phyloP scores from a whole-genome alignment of 495 filamentous ascomycete genomes.

The Bathelium albidoporum region DNA sequence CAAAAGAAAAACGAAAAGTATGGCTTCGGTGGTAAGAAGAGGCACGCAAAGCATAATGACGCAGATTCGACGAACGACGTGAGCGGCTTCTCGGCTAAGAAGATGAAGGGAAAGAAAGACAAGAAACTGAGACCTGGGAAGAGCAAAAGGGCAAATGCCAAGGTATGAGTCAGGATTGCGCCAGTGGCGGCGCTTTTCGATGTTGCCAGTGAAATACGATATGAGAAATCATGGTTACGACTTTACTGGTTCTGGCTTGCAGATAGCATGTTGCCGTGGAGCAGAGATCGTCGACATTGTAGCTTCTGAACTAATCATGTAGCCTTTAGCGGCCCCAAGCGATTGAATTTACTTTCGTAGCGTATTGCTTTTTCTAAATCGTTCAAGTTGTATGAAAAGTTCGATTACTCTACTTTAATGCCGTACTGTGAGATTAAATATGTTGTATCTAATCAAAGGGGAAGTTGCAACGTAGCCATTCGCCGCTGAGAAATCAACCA shows the following conservation, averaged over 20 bases:
- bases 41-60: conserved; percentile 77
- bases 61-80: conserved; percentile 68
- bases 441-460: background rate
- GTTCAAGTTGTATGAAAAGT: no score
- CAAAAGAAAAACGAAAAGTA: conserved; percentile 89
- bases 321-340: no score
- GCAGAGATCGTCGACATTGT: no score
- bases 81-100: conserved; percentile 63
- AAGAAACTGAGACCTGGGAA: conserved; percentile 50
- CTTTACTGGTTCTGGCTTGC: background rate
- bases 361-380: no score
- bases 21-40: conserved; percentile 92
- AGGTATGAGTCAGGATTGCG: background rate
- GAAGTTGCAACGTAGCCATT: conserved; percentile 5
- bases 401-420: no score
- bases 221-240: background rate
- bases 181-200: background rate
- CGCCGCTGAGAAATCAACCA: conserved; percentile 2
- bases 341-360: no score
- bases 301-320: no score
- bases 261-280: no score
- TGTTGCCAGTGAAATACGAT: background rate
- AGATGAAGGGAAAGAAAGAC: conserved; percentile 59
- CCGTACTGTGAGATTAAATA: no score
- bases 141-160: conserved; percentile 43